A percentile compares a stretch with the other conserved stretches of the same genome.
phyloP scores from a whole-genome alignment of 352 stramenopile genomes.

The Nothophytophthora sp. region DNA sequence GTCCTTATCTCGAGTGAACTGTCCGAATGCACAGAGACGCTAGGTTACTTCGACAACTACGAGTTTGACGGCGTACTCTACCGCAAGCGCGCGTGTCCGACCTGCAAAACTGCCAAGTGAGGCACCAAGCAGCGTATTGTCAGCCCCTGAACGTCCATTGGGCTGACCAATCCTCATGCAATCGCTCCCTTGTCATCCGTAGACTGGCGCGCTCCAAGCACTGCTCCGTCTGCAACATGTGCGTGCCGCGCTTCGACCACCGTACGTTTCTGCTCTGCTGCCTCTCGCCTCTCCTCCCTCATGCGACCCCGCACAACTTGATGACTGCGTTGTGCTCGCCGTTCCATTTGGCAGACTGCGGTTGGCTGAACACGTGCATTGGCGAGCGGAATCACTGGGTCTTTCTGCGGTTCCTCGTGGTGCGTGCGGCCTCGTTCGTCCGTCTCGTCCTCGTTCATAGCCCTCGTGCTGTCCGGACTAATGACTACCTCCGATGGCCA shows the following conservation, averaged over 20 bases:
- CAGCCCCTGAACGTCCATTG: too few relatives aligned
- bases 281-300: neutral
- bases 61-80: conserved; percentile 51
- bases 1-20: too few relatives aligned
- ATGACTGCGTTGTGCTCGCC: neutral
- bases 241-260: conserved; percentile 67
- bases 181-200: neutral
- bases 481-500: conserved; percentile 2
- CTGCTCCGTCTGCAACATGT: conserved; percentile 65
- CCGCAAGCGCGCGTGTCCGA: conserved; percentile 32
- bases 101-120: conserved; percentile 54
- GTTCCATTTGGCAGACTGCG: conserved; percentile 26
- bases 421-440: conserved; percentile 9
- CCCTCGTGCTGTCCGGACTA: neutral
- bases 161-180: too few relatives aligned
- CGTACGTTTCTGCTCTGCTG: conserved; percentile 23
- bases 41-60: conserved; percentile 59
- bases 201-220: conserved; percentile 72
- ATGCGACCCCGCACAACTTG: neutral
- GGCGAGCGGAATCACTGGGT: conserved; percentile 58
- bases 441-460: neutral
- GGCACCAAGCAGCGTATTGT: too few relatives aligned
- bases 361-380: conserved; percentile 71
- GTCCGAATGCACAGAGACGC: conserved; percentile 51
- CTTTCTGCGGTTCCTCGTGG: conserved; percentile 60